These are phyloP conservation scores for Choiromyces venosus DNA, from an alignment of 495 filamentous ascomycete species.

Conservation along the genomic window DNA sequence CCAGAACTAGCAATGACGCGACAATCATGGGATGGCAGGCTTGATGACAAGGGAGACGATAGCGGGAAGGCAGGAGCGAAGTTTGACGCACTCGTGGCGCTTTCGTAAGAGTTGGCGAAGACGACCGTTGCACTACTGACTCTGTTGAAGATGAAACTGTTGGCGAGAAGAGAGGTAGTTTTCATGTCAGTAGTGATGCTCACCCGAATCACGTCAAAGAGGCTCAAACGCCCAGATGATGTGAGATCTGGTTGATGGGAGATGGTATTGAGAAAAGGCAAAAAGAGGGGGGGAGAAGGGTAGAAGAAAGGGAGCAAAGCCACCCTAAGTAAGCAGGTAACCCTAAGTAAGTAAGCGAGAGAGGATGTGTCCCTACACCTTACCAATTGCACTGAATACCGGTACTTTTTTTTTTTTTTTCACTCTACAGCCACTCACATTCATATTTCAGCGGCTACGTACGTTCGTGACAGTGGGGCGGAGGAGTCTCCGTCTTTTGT, in stretches of 20 bases:
- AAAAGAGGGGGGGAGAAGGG: neutral
- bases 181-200: neutral
- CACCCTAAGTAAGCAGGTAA: neutral
- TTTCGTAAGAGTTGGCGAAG: neutral
- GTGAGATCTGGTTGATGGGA: neutral
- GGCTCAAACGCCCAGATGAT: neutral
- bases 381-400: neutral
- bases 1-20: neutral
- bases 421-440: neutral
- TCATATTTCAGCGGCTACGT: neutral
- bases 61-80: neutral
- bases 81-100: neutral
- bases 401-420: no score
- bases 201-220: neutral
- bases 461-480: neutral
- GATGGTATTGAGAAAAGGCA: neutral
- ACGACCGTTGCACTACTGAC: neutral
- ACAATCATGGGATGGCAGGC: neutral
- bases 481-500: neutral
- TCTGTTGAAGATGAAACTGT: neutral
- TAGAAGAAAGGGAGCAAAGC: neutral
- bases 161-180: neutral
- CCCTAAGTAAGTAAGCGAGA: neutral
- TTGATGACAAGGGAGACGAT: neutral
- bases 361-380: neutral